Conservation (phyloP, 2,329 filamentous ascomycete genomes). For the Xylariaceae sp. region DNA sequence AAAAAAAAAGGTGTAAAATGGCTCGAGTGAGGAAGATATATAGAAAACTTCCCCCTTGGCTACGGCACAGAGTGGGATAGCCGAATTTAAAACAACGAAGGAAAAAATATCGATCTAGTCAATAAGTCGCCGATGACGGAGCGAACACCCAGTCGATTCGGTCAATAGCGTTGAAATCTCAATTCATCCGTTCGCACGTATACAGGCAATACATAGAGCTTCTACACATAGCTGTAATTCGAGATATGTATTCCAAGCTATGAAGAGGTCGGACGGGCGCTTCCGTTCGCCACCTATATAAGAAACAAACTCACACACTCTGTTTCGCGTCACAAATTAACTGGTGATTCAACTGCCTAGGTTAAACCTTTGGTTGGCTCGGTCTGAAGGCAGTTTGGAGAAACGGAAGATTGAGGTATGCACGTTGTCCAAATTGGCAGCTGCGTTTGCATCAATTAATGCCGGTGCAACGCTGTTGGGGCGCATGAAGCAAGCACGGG, state of each 20-base stretch:
- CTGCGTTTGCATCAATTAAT: constrained; percentile 1
- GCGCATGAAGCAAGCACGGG: background rate
- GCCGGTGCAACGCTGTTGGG: background rate
- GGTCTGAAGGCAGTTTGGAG: background rate
- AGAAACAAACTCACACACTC: background rate
- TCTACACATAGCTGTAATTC: background rate
- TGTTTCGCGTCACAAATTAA: background rate
- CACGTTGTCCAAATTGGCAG: constrained; percentile 13
- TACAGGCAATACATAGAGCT: background rate
- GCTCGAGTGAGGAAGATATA: background rate
- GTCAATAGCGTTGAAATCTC: background rate
- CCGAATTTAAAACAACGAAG: background rate
- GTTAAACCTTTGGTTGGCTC: constrained; percentile 7
- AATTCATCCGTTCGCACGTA: background rate
- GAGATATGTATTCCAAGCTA: background rate
- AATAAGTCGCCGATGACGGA: constrained; percentile 15
- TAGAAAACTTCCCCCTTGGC: background rate
- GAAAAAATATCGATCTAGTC: constrained; percentile 2
- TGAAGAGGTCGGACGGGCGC: background rate
- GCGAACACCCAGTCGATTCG: constrained; percentile 1
- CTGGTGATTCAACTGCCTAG: background rate
- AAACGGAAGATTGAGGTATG: constrained; percentile 2
- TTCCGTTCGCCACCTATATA: background rate
- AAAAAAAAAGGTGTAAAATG: too few species aligned
- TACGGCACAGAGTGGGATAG: background rate